Evolutionary conservation across 352 stramenopile genomes (phyloP).

Genomic region (Globisporangium emineosum): DNA sequence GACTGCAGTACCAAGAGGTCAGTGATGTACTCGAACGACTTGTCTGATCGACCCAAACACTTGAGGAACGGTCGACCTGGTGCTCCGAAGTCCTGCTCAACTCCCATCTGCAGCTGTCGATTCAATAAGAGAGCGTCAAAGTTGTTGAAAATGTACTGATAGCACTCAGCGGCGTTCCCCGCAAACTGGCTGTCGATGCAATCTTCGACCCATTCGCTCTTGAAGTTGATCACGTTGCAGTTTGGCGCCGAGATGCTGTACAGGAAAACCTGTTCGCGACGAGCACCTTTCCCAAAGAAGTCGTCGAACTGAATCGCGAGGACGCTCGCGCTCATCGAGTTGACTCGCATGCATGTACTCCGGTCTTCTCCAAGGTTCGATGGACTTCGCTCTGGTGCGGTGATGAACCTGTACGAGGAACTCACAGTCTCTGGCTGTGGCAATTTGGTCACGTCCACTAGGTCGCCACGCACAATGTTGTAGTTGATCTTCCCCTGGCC

Average conservation of each 20-base stretch:
- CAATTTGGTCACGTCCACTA: slow-evolving; percentile 12
- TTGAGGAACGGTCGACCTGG: slow-evolving; percentile 38
- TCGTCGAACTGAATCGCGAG: slow-evolving; percentile 35
- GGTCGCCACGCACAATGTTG: slow-evolving; percentile 20
- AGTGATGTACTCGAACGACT: slow-evolving; percentile 45
- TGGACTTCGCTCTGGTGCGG: slow-evolving; percentile 23
- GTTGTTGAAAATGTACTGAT: slow-evolving; percentile 50
- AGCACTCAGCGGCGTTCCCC: slow-evolving; percentile 28
- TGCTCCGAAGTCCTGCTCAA: slow-evolving; percentile 35
- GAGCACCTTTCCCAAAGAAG: slow-evolving; percentile 29
- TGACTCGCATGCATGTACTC: slow-evolving; percentile 38
- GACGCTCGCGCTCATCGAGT: slow-evolving; percentile 33
- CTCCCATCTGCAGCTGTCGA: slow-evolving; percentile 28
- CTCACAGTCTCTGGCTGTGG: slow-evolving; percentile 6
- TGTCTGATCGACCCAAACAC: slow-evolving; percentile 32
- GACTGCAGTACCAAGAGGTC: slow-evolving; percentile 50
- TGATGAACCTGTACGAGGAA: slow-evolving; percentile 15
- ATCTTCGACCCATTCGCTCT: slow-evolving; percentile 26
- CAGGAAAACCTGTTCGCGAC: slow-evolving; percentile 27
- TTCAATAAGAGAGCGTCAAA: slow-evolving; percentile 35
- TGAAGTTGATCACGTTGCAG: slow-evolving; percentile 42
- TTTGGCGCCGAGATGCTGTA: slow-evolving; percentile 39
- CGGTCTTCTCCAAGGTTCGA: slow-evolving; percentile 32
- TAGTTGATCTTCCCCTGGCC: slow-evolving; percentile 25
- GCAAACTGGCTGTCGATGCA: slow-evolving; percentile 23